Evolutionary conservation across 2,329 filamentous ascomycete genomes (phyloP).

Genomic region (Colletotrichum simmondsii): DNA sequence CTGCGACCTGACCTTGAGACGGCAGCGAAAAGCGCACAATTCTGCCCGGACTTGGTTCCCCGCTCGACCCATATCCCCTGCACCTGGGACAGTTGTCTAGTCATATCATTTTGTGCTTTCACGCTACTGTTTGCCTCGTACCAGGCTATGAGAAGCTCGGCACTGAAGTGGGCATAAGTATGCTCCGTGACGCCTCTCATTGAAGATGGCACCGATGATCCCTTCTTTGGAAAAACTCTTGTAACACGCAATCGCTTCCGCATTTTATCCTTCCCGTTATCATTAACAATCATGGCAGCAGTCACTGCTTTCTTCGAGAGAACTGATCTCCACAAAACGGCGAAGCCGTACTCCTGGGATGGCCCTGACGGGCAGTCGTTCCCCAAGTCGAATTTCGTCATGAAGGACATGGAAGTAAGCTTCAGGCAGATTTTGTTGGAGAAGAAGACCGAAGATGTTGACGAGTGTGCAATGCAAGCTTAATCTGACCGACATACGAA

Average conservation of each 20-base stretch:
- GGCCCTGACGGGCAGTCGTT: not conserved
- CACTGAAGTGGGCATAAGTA: not conserved
- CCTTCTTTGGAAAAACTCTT: too few species aligned
- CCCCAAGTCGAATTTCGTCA: not conserved
- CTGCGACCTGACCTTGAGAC: not conserved
- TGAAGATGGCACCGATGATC: not conserved
- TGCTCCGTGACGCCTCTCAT: not conserved
- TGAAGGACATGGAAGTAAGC: slow-evolving; percentile 9
- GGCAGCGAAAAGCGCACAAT: not conserved
- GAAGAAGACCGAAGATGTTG: not conserved
- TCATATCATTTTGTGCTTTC: not conserved
- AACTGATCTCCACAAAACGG: not conserved
- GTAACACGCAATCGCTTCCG: too few species aligned
- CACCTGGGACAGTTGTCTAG: not conserved
- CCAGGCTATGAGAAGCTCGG: too few species aligned
- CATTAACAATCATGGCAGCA: not conserved
- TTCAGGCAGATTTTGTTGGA: not conserved
- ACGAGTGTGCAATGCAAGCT: not conserved
- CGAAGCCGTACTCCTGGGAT: slow-evolving; percentile 3
- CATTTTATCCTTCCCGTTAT: not conserved
- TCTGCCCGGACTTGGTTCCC: not conserved
- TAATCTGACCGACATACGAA: slow-evolving; percentile 1
- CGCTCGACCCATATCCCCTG: not conserved
- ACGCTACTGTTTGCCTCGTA: too few species aligned
- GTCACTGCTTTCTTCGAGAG: slow-evolving; percentile 2